Base-by-base conservation (phyloP, 2,329 filamentous ascomycete species). In the Colletotrichum horii region DNA sequence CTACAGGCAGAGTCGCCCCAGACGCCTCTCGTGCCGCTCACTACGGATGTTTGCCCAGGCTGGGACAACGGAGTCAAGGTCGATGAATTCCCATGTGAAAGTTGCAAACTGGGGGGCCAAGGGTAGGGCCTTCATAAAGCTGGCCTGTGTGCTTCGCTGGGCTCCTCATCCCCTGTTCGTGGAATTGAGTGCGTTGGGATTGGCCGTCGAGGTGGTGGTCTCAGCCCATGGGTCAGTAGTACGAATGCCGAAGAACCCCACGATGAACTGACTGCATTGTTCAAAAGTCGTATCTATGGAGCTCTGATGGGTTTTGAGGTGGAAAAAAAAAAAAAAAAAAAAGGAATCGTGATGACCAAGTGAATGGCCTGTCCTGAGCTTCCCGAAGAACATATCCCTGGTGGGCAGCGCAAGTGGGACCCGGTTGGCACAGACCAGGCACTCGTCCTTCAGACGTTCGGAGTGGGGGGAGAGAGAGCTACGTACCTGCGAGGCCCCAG, bases 61-160 rank as follows among this genome's bases (percentile, higher is more conserved):
- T 67, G 26, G 38, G 43, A 52, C 36, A 32, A 30, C 12, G 60
- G 30, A 36, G 24, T n/a, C 11, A 48, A 52, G 26, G 34, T 36
- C 32, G 64, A 61, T 22, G 43, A 36, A 55, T 52, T 76, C 16
- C 70, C 74, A 74, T 76, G 74, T 76, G 74, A 74, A n/a, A 22
- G 52, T 69, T 48, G 34, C 43, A 43, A 64, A 38, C 34, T 22
- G n/a, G n/a, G 26, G 11, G 61, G 26, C 38, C 43, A 61, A 38
- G 24, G 32, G 14, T 48, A 52, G n/a, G 55, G 11, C 32, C 24
- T 24, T 16, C 34, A 15, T 38, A 36, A 32, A 34, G 26, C 58
- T 64, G 61, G 43, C 43, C n/a, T 52, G 43, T 52, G 43, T 52
- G 28, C 28, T 58, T 55, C 28, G 32, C 8, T 30, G 26, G 55